phyloP scores from a whole-genome alignment of 768 basidiomycete species.

The Lyophyllum semitale region DNA sequence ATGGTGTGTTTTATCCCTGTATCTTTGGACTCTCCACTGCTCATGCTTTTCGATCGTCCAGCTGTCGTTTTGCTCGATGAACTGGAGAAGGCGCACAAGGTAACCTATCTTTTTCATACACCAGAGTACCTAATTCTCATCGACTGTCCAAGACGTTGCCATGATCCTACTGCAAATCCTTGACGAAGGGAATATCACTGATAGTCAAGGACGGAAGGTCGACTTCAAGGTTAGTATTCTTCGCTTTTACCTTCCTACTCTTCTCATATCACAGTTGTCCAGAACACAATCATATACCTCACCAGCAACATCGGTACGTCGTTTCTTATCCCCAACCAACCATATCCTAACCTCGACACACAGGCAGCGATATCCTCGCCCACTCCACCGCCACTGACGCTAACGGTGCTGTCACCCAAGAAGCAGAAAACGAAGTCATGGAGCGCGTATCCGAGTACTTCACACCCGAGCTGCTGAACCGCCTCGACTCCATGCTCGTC shows the following conservation, averaged over 20 bases:
- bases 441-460: conserved; percentile 78
- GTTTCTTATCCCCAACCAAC: not conserved
- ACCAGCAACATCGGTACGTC: conserved; percentile 81
- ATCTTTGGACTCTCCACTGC: not conserved
- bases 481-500: conserved; percentile 83
- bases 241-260: not conserved
- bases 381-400: conserved; percentile 60
- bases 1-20: conserved; percentile 48
- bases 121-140: not conserved
- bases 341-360: not conserved
- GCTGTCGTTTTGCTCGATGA: conserved; percentile 84
- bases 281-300: conserved; percentile 91
- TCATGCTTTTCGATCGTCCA: conserved; percentile 17
- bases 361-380: conserved; percentile 70
- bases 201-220: conserved; percentile 89
- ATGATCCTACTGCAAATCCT: conserved; percentile 91
- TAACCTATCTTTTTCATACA: conserved; percentile 17
- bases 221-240: conserved; percentile 75
- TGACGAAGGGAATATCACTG: conserved; percentile 87
- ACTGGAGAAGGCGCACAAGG: conserved; percentile 93
- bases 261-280: not conserved
- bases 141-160: conserved; percentile 63
- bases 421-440: conserved; percentile 69
- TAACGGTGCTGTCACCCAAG: conserved; percentile 63
- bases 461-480: conserved; percentile 88